Evolutionary conservation across 1,284 basidiomycete species (phyloP).

Genomic region (Porodaedalea pini): DNA sequence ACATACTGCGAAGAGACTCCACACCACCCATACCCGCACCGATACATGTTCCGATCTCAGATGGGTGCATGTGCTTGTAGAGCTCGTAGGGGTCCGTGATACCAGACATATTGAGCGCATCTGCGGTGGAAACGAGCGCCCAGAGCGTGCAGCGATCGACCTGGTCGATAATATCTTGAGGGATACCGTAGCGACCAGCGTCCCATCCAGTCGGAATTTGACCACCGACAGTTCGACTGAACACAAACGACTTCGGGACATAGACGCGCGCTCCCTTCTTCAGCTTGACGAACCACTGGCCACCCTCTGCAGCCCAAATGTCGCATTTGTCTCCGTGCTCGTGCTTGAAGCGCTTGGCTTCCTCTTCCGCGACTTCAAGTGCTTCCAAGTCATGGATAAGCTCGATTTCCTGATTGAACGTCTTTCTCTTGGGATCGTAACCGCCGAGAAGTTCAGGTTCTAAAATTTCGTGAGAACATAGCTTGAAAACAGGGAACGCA

Average conservation of each 20-base stretch:
- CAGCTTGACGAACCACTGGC: constrained; percentile 96
- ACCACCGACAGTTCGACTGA: constrained; percentile 92
- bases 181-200: constrained; percentile 94
- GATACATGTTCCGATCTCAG: constrained; percentile 88
- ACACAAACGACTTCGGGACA: constrained; percentile 93
- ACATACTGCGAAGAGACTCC: constrained; percentile 89
- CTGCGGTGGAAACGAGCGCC: constrained; percentile 93
- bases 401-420: constrained; percentile 96
- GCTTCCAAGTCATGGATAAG: constrained; percentile 96
- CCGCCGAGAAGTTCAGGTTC: constrained; percentile 97
- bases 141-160: constrained; percentile 94
- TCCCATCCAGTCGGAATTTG: constrained; percentile 98
- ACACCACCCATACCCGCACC: constrained; percentile 98
- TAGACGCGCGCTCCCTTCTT: constrained; percentile 96
- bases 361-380: constrained; percentile 87
- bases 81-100: constrained; percentile 97
- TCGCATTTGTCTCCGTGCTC: constrained; percentile 98
- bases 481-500: constrained; percentile 3
- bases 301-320: constrained; percentile 85
- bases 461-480: constrained; percentile 32
- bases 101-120: constrained; percentile 95
- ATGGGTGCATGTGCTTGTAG: constrained; percentile 95
- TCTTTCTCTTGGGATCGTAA: constrained; percentile 96
- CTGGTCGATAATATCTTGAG: constrained; percentile 95
- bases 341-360: constrained; percentile 93